These are phyloP conservation scores for Solanum etuberosum DNA, from an alignment of 257 asterid genomes.

Conservation along the genomic window DNA sequence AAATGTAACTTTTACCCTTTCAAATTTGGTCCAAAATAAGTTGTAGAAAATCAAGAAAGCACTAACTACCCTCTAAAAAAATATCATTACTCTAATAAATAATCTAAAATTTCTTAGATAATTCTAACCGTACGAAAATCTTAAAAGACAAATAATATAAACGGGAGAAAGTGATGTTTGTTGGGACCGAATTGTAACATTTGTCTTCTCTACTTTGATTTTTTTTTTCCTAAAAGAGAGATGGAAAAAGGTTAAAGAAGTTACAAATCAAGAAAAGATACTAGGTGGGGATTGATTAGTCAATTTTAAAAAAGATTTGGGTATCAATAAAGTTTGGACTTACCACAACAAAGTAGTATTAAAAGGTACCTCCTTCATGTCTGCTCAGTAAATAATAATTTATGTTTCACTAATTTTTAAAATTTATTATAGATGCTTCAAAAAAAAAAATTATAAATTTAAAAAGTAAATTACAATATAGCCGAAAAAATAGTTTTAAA, in stretches of 20 bases:
- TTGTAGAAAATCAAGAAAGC: neutral
- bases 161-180: neutral
- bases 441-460: too few species aligned
- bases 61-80: neutral
- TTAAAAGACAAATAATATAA: neutral
- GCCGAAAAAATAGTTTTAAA: too few species aligned
- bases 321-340: neutral
- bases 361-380: neutral
- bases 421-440: too few species aligned
- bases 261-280: neutral
- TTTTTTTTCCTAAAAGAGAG: neutral
- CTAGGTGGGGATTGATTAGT: neutral
- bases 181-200: neutral
- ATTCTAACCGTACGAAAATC: accelerated
- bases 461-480: too few species aligned
- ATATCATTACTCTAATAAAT: neutral
- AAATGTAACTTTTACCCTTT: neutral
- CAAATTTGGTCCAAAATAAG: neutral
- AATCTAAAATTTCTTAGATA: neutral
- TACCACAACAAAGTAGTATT: neutral
- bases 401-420: too few species aligned
- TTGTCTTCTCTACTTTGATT: neutral
- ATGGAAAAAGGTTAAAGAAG: neutral
- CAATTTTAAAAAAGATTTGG: neutral
- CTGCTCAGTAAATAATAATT: neutral